Percentiles rank a stretch among this genome's conserved stretches.
phyloP scores from a whole-genome alignment of 352 stramenopile genomes.

The Nothophytophthora sp. region DNA sequence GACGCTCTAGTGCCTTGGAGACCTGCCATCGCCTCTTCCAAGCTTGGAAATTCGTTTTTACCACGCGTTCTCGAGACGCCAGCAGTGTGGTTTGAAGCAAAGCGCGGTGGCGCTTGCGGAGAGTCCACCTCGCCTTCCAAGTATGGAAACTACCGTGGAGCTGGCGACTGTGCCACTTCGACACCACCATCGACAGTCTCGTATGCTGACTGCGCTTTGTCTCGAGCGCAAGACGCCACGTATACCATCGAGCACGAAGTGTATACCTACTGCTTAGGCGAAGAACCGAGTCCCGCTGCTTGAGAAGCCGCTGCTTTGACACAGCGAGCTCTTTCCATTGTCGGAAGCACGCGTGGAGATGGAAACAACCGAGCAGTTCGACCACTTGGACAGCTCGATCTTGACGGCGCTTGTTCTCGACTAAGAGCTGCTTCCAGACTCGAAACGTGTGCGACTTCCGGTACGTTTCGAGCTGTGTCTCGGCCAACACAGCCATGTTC shows the following conservation, averaged over 20 bases:
- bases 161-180: conserved; percentile 26
- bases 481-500: conserved; percentile 9
- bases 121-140: conserved; percentile 36
- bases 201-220: conserved; percentile 9
- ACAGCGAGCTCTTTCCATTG: conserved; percentile 16
- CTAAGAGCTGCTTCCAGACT: conserved; percentile 22
- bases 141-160: conserved; percentile 24
- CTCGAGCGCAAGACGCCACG: conserved; percentile 17
- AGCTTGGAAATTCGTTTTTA: conserved; percentile 22
- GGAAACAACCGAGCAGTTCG: conserved; percentile 7
- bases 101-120: conserved; percentile 27
- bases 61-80: conserved; percentile 11
- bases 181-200: conserved; percentile 15
- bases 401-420: conserved; percentile 1
- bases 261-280: background rate
- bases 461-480: conserved; percentile 8
- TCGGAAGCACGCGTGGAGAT: conserved; percentile 12
- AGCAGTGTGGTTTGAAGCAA: conserved; percentile 16
- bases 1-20: background rate
- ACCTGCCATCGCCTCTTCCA: conserved; percentile 20
- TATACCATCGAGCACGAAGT: conserved; percentile 14
- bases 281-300: background rate
- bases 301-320: conserved; percentile 1
- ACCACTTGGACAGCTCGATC: background rate
- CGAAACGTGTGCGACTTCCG: conserved; percentile 9